Conservation (phyloP, 306 rosid genomes). For the Potentilla sterilis region DNA sequence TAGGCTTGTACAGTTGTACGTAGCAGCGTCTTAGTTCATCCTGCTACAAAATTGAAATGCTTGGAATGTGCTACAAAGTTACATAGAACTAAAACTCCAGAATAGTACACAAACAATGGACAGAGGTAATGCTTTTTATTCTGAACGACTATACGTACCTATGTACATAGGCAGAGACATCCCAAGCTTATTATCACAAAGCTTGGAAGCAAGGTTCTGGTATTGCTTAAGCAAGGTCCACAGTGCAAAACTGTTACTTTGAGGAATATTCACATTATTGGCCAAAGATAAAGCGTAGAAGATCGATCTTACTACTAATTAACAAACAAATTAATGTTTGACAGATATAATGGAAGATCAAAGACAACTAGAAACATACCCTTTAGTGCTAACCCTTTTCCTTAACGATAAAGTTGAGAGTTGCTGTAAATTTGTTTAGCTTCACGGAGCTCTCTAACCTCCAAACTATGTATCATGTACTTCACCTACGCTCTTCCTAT, state of each 20-base stretch:
- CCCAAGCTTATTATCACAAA: not conserved
- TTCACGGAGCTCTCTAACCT: not conserved
- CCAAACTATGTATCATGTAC: not conserved
- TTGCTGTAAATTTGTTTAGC: too few species aligned
- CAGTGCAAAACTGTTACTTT: not conserved
- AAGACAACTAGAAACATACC: not conserved
- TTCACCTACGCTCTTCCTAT: not conserved
- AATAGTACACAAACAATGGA: too few species aligned
- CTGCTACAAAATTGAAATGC: too few species aligned
- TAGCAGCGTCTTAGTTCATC: too few species aligned
- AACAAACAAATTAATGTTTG: not conserved
- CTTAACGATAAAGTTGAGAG: not conserved
- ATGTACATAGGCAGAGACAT: too few species aligned
- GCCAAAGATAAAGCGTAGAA: not conserved
- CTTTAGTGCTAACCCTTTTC: not conserved
- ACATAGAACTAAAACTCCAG: too few species aligned
- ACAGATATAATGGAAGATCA: not conserved
- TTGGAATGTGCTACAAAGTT: too few species aligned
- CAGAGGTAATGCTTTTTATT: too few species aligned
- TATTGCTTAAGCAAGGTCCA: not conserved
- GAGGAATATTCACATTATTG: not conserved
- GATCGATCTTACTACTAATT: not conserved
- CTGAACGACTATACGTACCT: too few species aligned
- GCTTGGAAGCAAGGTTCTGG: slow-evolving; percentile 6
- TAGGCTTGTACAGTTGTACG: too few species aligned